Evolutionary conservation across 805 yeast genomes (phyloP), one percentile per base, ranked within the genome.

Genomic region (Monosporozyma siamensis): DNA sequence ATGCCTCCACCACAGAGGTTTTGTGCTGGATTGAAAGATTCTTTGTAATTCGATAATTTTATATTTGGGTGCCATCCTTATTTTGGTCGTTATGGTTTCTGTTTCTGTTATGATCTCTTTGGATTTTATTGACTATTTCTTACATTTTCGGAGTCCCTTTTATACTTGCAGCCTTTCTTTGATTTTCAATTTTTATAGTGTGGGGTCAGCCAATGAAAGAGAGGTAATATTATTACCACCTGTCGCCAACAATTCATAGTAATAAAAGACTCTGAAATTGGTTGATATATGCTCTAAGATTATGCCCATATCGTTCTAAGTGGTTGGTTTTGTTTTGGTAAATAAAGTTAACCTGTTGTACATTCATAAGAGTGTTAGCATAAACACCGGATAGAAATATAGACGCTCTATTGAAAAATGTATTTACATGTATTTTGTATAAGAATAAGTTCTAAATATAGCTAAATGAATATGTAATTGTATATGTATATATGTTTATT

Each of bases 1-100:
- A 64, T 74, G 76, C 68, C 72, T 70, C 69, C 66, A 57, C 78
- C 76, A 77, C 55, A 76, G 64, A 53, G 80, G 80, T 62, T 77
- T 77, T 43, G 68, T 63, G 39, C 80, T 67, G 32, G 65, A 47
- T 66, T 77, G 82, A 70, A 72, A 77, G 48, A 74, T 55, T 65
- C 69, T 77, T 70, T 77, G 82, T 55, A 74, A 58, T 62, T 75
- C 72, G 50, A 77, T 72, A 56, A 77, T 71, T 53, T 56, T 61
- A 57, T 69, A 36, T 32, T 26, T 64, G 41, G 71, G 65, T 18
- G 30, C 39, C 35, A 31, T 31, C 10, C 9, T 11, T 6, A 10
- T 12, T 18, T 18, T n/a, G n/a, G n/a, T n/a, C n/a, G n/a, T n/a
- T n/a, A n/a, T n/a, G n/a, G n/a, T n/a, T n/a, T n/a, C n/a, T n/a